Conservation (phyloP, 352 stramenopile species). For the Hyaloperonospora arabidopsidis region DNA sequence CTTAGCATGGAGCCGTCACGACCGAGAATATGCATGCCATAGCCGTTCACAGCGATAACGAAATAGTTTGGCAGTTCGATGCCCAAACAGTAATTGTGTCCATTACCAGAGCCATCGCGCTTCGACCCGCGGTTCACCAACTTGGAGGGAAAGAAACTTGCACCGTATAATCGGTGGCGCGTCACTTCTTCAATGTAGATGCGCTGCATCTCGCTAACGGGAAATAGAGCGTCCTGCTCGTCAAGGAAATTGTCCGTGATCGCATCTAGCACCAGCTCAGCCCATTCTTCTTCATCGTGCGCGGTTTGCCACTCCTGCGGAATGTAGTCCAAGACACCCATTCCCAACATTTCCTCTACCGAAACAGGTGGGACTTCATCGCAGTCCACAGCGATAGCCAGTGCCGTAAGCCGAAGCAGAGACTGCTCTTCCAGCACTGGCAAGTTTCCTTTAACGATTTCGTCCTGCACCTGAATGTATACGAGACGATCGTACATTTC, state of each 20-base stretch:
- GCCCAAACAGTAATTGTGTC: slow-evolving; percentile 27
- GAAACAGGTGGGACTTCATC: slow-evolving; percentile 45
- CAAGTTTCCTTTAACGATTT: slow-evolving; percentile 86
- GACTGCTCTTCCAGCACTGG: slow-evolving; percentile 71
- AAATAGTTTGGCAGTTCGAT: slow-evolving; percentile 80
- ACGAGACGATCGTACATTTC: slow-evolving; percentile 77
- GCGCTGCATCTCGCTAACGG: slow-evolving; percentile 56
- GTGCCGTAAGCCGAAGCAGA: slow-evolving; percentile 63
- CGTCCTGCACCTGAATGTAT: slow-evolving; percentile 89
- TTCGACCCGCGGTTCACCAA: slow-evolving; percentile 35
- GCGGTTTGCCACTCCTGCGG: slow-evolving; percentile 62
- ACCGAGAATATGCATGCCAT: slow-evolving; percentile 88
- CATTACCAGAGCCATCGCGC: slow-evolving; percentile 21
- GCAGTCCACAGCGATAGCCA: slow-evolving; percentile 78
- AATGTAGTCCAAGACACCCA: slow-evolving; percentile 82
- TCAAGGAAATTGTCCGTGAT: slow-evolving; percentile 47
- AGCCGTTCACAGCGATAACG: slow-evolving; percentile 83
- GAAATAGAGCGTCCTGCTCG: slow-evolving; percentile 32
- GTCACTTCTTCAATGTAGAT: slow-evolving; percentile 81
- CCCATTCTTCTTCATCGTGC: slow-evolving; percentile 78
- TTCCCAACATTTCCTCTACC: slow-evolving; percentile 54
- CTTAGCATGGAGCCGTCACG: slow-evolving; percentile 53
- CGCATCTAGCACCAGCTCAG: slow-evolving; percentile 54
- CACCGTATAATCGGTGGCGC: slow-evolving; percentile 79
- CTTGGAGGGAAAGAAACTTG: slow-evolving; percentile 83